phyloP scores from a whole-genome alignment of 2,329 filamentous ascomycete genomes.

The Escovopsis weberi region DNA sequence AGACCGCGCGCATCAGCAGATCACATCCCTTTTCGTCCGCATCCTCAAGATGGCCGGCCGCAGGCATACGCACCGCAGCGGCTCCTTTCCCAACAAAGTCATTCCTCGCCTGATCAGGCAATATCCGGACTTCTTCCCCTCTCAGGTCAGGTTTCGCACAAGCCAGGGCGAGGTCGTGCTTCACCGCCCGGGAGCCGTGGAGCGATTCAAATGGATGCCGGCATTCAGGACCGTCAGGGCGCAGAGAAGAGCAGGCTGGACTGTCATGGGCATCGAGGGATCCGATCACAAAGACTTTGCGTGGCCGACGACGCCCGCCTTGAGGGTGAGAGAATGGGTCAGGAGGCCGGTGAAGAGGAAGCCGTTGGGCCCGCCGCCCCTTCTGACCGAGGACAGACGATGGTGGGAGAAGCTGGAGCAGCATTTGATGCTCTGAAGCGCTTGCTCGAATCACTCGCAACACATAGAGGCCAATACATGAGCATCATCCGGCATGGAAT shows the following conservation, averaged over 20 bases:
- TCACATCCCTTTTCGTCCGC: conserved; percentile 13
- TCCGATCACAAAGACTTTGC: conserved; percentile 8
- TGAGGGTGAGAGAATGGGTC: conserved; percentile 13
- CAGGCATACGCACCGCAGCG: conserved; percentile 10
- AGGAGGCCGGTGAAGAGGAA: conserved; percentile 12
- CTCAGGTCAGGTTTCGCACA: conserved; percentile 18
- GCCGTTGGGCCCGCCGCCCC: conserved; percentile 10
- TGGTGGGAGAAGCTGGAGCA: conserved; percentile 18
- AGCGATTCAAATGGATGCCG: conserved; percentile 11
- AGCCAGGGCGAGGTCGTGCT: conserved; percentile 17
- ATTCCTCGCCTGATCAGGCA: conserved; percentile 20
- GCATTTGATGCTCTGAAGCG: conserved; percentile 15
- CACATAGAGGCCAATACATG: not conserved
- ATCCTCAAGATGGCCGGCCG: conserved; percentile 14
- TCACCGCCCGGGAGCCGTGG: conserved; percentile 9
- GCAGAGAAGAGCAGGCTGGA: conserved; percentile 9
- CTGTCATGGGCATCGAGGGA: conserved; percentile 5
- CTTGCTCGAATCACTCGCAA: not conserved
- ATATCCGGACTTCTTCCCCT: conserved; percentile 19
- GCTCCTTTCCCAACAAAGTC: conserved; percentile 8
- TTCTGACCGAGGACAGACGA: conserved; percentile 5
- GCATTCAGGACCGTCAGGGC: conserved; percentile 14
- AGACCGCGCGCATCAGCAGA: conserved; percentile 19
- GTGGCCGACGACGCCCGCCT: conserved; percentile 11
- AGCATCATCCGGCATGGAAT: not conserved